Conservation (phyloP, 257 asterid species). For the Nicotiana obtusifolia region DNA sequence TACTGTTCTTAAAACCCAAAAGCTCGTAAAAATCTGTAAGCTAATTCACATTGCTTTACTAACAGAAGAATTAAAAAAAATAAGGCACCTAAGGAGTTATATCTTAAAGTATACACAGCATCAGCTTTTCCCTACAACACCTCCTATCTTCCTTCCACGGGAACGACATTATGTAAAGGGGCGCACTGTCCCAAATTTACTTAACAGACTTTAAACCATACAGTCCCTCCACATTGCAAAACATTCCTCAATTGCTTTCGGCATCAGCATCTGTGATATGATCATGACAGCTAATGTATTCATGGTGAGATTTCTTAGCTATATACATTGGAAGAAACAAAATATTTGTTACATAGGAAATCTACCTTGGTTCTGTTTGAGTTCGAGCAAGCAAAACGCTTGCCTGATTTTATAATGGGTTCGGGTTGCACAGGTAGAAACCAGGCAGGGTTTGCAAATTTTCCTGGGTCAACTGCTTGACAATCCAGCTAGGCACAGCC, state of each 20-base stretch:
- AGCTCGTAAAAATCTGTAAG: background rate
- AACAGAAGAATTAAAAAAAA: background rate
- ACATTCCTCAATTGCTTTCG: background rate
- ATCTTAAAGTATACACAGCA: background rate
- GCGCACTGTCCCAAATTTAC: background rate
- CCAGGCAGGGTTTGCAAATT: background rate
- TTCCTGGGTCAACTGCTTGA: background rate
- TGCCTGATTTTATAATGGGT: background rate
- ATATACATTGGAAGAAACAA: background rate
- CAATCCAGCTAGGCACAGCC: background rate
- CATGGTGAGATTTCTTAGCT: background rate
- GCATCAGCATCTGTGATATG: background rate
- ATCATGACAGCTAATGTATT: background rate
- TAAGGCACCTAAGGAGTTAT: background rate
- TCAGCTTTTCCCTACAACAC: background rate
- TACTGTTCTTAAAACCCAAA: background rate
- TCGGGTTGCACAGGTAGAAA: background rate
- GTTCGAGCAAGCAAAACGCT: background rate
- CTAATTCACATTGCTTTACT: background rate
- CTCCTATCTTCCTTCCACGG: background rate
- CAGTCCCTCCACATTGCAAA: background rate
- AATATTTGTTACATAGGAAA: background rate
- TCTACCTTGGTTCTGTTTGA: background rate
- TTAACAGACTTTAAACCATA: background rate
- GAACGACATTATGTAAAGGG: background rate